Base-by-base conservation (phyloP, 2,329 filamentous ascomycete genomes). In the Cercospora brassicicola region DNA sequence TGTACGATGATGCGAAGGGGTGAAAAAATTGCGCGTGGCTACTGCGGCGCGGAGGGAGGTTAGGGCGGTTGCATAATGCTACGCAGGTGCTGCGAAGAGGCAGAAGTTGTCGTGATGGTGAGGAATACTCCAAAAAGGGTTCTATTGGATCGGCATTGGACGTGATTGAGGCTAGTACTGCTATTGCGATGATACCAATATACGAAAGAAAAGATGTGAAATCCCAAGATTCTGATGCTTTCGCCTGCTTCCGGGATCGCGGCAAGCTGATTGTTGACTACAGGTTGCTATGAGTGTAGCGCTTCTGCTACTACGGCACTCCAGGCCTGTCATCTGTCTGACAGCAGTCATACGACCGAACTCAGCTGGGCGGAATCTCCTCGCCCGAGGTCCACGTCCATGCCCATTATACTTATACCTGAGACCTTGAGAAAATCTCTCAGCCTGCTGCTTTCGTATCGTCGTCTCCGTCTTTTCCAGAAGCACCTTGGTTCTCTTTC, bases 401-500 rank as follows among this genome's bases (percentile, higher is more conserved):
- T 31, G 30, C 8, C 8, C 7, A 36, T 13, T 36, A 3, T 36
- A 36, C 13, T 36, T 15, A 15, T 36, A 15, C 33, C 33, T 36
- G 33, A 11, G 11, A 36, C 33, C 2, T 15, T 11, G 45, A 7
- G 3, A 23, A 23, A 0, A 11, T 15, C 9, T 23, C 45, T 51
- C 18, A 51, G 11, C 45, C 45, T 4, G 45, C 45, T 20, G 45
- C 18, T 51, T 51, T 51, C 10, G 20, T 23, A 51, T 51, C 20
- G 10, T 51, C 36, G 0, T 39, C 13, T 2, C 18, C 18, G 2
- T 20, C 68, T 31, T 67, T 69, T 5, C 45, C 18, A 20, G 0
- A 9, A 51, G 55, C 71, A 51, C 68, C 69, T 18, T 67, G 84
- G 80, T 93, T 95, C 69, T 97, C 93, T 84, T 97, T 97, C 74